phyloP scores from a whole-genome alignment of 2,329 filamentous ascomycete species.

The Hypoxylon sp. region DNA sequence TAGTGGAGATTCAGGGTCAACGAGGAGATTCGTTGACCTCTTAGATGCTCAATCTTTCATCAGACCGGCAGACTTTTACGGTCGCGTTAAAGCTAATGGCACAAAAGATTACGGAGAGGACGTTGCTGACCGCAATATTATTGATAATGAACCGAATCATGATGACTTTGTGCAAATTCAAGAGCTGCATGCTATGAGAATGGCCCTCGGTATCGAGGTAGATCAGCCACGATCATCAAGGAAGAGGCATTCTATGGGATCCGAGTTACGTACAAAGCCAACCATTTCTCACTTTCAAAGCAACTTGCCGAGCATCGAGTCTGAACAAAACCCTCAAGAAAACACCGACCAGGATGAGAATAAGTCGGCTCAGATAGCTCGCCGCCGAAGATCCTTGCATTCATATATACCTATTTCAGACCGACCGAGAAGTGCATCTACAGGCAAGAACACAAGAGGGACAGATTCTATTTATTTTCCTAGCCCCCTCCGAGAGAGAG shows the following conservation, averaged over 20 bases:
- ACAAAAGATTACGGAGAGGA: conserved; percentile 69
- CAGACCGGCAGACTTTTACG: conserved; percentile 57
- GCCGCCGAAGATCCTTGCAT: conserved; percentile 42
- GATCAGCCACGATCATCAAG: conserved; percentile 22
- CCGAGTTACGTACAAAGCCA: conserved; percentile 37
- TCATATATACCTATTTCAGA: conserved; percentile 33
- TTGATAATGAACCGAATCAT: conserved; percentile 48
- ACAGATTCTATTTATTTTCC: conserved; percentile 36
- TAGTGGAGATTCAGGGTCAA: conserved; percentile 41
- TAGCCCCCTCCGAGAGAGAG: conserved; percentile 34
- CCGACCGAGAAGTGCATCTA: conserved; percentile 25
- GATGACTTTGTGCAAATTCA: conserved; percentile 48
- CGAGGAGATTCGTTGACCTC: conserved; percentile 58
- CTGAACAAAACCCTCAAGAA: conserved; percentile 28
- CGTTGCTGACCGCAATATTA: conserved; percentile 68
- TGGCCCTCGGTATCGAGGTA: conserved; percentile 31
- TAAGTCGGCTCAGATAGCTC: conserved; percentile 20
- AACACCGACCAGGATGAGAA: conserved; percentile 12
- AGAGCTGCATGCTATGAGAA: conserved; percentile 47
- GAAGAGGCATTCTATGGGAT: conserved; percentile 40
- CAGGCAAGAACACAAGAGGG: conserved; percentile 13
- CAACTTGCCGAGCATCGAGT: too few species aligned
- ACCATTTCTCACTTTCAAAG: conserved; percentile 18
- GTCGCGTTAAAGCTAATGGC: conserved; percentile 60
- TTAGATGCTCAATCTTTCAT: conserved; percentile 66